A percentile compares a stretch with the other conserved stretches of the same genome.
Conservation (phyloP, 305 asterid genomes). For the Rubia balearica region DNA sequence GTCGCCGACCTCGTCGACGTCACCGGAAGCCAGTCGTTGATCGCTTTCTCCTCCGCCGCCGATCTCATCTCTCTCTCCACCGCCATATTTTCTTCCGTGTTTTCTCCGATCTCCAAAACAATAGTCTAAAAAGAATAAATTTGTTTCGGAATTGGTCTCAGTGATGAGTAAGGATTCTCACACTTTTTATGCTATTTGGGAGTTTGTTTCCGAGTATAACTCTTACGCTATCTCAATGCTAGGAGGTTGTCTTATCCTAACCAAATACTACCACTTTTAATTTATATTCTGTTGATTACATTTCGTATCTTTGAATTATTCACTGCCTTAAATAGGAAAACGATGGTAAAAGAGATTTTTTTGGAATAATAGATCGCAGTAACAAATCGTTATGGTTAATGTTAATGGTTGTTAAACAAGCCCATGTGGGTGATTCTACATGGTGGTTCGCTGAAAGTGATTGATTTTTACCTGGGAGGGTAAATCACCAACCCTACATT, state of each 20-base stretch:
- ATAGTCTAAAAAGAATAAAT: background rate
- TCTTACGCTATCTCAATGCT: background rate
- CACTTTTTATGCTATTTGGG: background rate
- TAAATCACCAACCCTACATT: background rate
- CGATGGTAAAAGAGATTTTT: too few relatives aligned
- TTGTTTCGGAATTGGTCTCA: background rate
- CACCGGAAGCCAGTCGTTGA: slow-evolving; percentile 24
- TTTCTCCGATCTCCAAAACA: background rate
- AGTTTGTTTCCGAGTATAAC: slow-evolving; percentile 5
- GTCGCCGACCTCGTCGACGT: slow-evolving; percentile 17
- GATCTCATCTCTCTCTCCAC: background rate
- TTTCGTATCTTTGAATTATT: background rate
- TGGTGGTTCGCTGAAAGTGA: background rate
- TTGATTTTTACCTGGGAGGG: background rate
- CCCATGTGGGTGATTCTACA: background rate
- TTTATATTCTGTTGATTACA: background rate
- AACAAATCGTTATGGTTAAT: background rate
- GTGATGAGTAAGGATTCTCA: background rate
- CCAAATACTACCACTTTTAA: background rate
- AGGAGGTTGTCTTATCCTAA: background rate
- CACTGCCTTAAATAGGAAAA: background rate
- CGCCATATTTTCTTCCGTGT: background rate
- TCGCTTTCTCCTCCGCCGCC: slow-evolving; percentile 6
- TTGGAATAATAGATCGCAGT: background rate
- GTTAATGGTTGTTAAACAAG: too few relatives aligned